phyloP scores from a whole-genome alignment of 768 basidiomycete genomes.

The Suillus decipiens region DNA sequence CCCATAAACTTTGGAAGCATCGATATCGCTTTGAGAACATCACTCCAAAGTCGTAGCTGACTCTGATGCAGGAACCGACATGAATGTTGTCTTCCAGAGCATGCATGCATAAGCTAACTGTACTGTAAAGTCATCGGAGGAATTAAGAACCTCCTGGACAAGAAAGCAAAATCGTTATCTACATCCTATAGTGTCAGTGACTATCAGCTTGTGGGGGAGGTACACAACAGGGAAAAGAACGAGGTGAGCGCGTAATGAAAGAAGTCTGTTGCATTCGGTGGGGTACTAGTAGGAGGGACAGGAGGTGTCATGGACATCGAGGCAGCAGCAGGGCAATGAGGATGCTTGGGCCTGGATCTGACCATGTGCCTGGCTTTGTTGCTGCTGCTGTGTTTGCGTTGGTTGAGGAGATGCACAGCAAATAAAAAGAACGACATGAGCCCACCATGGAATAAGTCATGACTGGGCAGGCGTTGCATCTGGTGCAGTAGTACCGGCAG shows the following conservation, averaged over 20 bases:
- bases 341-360: not conserved
- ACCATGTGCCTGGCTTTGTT: not conserved
- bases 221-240: not conserved
- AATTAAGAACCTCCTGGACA: too few species aligned
- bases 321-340: not conserved
- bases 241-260: not conserved
- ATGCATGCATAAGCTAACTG: too few species aligned
- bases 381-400: not conserved
- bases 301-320: not conserved
- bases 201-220: not conserved
- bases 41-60: too few species aligned
- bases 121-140: too few species aligned
- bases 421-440: not conserved
- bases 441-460: not conserved
- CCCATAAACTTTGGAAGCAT: too few species aligned
- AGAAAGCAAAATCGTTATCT: too few species aligned
- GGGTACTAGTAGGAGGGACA: not conserved
- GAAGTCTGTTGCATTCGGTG: not conserved
- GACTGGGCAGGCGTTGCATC: not conserved
- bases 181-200: not conserved
- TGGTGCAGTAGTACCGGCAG: not conserved
- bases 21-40: too few species aligned
- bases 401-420: not conserved
- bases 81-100: too few species aligned
- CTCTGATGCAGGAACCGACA: too few species aligned